These are phyloP conservation scores for Phytophthora macrochlamydospora DNA, from an alignment of 352 stramenopile species.

Conservation along the genomic window DNA sequence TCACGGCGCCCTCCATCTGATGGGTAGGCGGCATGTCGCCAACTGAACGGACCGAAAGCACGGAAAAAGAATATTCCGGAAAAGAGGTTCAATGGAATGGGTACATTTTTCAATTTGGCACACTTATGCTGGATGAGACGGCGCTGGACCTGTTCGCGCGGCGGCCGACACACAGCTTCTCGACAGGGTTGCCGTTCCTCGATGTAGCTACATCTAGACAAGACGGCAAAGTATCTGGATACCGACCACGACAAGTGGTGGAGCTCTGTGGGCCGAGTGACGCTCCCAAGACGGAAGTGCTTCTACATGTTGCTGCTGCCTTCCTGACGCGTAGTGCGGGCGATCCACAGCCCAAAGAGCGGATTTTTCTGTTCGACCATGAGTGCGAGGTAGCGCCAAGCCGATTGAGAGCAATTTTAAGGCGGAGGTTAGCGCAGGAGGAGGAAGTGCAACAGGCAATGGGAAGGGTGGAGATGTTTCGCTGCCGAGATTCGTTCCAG, in stretches of 20 bases:
- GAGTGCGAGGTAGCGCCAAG: slow-evolving; percentile 45
- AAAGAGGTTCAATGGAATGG: background rate
- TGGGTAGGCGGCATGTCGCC: slow-evolving; percentile 40
- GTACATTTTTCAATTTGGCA: slow-evolving; percentile 27
- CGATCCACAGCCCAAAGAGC: slow-evolving; percentile 32
- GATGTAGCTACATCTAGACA: slow-evolving; percentile 42
- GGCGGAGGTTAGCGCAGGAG: slow-evolving; percentile 15
- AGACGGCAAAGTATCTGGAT: slow-evolving; percentile 35
- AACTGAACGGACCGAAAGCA: slow-evolving; percentile 14
- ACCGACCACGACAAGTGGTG: slow-evolving; percentile 61
- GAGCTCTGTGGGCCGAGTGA: slow-evolving; percentile 55
- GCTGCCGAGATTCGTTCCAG: slow-evolving; percentile 73
- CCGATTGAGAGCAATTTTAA: slow-evolving; percentile 13
- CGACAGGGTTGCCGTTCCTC: slow-evolving; percentile 57
- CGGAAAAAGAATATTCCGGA: background rate
- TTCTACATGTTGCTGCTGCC: slow-evolving; percentile 59
- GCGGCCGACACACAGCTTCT: slow-evolving; percentile 53
- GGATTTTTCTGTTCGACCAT: slow-evolving; percentile 73
- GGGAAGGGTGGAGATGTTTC: slow-evolving; percentile 44
- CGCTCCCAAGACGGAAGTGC: slow-evolving; percentile 46
- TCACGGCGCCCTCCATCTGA: slow-evolving; percentile 15
- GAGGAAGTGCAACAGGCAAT: slow-evolving; percentile 30
- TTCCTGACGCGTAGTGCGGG: slow-evolving; percentile 47
- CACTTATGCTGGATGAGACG: slow-evolving; percentile 56
- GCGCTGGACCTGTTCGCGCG: slow-evolving; percentile 78